phyloP scores from a whole-genome alignment of 1,139 yeast species.

The Maudiozyma humilis region DNA sequence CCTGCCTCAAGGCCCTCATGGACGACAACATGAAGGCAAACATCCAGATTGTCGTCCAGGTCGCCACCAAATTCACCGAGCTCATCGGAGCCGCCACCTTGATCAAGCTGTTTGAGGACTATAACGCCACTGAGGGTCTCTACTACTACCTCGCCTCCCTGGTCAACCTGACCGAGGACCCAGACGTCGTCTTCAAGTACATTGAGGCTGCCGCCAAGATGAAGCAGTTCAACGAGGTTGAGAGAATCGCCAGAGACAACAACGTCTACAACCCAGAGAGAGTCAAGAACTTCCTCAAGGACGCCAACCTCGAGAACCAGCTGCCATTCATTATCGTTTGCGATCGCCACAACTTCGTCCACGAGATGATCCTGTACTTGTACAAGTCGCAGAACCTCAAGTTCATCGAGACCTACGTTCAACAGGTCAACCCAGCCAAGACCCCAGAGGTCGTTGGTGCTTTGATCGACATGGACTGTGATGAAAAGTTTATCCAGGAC shows the following conservation, averaged over 20 bases:
- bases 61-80: conserved; percentile 93
- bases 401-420: conserved; percentile 94
- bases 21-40: conserved; percentile 76
- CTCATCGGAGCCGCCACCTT: conserved; percentile 79
- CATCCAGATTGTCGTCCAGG: conserved; percentile 89
- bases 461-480: conserved; percentile 92
- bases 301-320: conserved; percentile 88
- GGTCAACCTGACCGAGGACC: conserved; percentile 87
- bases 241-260: conserved; percentile 90
- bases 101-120: conserved; percentile 87
- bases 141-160: conserved; percentile 89
- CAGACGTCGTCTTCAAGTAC: conserved; percentile 92
- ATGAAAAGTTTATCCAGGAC: conserved; percentile 75
- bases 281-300: conserved; percentile 93
- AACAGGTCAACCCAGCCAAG: conserved; percentile 89
- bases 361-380: conserved; percentile 83
- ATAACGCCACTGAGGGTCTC: conserved; percentile 84
- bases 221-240: conserved; percentile 89
- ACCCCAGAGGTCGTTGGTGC: conserved; percentile 98
- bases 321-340: conserved; percentile 93
- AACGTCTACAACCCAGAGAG: conserved; percentile 93
- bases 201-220: conserved; percentile 88
- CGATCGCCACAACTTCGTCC: conserved; percentile 85
- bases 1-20: conserved; percentile 80
- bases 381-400: conserved; percentile 94